Percentiles rank a stretch among this genome's conserved stretches.
These are phyloP conservation scores for Petunia axillaris DNA, from an alignment of 257 asterid genomes.

Conservation along the genomic window DNA sequence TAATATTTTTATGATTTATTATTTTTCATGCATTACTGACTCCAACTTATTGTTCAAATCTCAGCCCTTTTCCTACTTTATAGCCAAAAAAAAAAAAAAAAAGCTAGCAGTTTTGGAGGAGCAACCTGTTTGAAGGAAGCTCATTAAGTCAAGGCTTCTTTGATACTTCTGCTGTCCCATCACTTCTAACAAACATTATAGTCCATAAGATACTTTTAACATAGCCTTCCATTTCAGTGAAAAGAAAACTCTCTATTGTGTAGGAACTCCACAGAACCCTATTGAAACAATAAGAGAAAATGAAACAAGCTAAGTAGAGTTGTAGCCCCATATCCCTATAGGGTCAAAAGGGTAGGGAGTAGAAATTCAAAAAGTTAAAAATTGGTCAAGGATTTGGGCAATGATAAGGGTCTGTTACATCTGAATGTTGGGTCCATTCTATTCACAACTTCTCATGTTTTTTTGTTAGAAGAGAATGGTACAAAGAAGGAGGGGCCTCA, in stretches of 20 bases:
- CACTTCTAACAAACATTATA: slow-evolving; percentile 14
- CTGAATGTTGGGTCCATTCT: slow-evolving; percentile 39
- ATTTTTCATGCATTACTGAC: not conserved
- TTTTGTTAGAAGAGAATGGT: not conserved
- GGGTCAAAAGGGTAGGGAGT: slow-evolving; percentile 29
- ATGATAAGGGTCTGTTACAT: slow-evolving; percentile 33
- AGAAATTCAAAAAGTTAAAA: not conserved
- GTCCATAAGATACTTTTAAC: slow-evolving; percentile 25
- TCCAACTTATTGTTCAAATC: not conserved
- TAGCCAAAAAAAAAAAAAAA: not conserved
- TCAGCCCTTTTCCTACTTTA: not conserved
- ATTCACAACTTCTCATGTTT: slow-evolving; percentile 35
- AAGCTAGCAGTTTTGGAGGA: not conserved
- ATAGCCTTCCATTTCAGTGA: slow-evolving; percentile 25
- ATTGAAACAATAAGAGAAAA: not conserved
- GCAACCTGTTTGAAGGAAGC: not conserved
- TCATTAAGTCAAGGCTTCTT: not conserved
- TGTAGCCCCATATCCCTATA: slow-evolving; percentile 15
- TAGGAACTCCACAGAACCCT: not conserved
- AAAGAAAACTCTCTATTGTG: slow-evolving; percentile 21
- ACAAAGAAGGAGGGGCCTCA: not conserved
- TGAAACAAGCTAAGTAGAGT: slow-evolving; percentile 21
- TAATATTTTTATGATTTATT: too few species aligned
- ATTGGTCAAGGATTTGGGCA: slow-evolving; percentile 36
- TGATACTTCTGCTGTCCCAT: slow-evolving; percentile 25